A percentile compares a stretch with the other conserved stretches of the same genome.
These are phyloP conservation scores for Candida anutae DNA, from an alignment of 1,139 yeast genomes.

Conservation along the genomic window DNA sequence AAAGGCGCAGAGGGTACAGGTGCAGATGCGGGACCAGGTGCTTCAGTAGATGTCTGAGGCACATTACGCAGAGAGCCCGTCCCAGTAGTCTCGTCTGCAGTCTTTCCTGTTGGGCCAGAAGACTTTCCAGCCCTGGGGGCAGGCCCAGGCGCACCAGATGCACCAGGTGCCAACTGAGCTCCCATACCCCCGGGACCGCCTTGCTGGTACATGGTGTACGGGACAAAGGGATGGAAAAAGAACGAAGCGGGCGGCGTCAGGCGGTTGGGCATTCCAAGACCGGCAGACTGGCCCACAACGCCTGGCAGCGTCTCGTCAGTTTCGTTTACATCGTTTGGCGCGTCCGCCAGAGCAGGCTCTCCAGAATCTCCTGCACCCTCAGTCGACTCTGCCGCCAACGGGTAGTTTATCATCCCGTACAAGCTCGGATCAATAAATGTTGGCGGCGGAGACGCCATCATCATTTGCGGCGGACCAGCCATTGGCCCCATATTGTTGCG, in stretches of 20 bases:
- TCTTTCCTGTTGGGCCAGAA: too few relatives aligned
- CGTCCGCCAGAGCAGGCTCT: constrained; percentile 2
- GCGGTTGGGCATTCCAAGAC: constrained; percentile 36
- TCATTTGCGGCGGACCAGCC: constrained; percentile 34
- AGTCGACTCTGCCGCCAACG: constrained; percentile 1
- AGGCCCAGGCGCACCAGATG: constrained; percentile 4
- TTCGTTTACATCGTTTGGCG: constrained; percentile 3
- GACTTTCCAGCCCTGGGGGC: too few relatives aligned
- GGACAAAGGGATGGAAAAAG: constrained; percentile 44
- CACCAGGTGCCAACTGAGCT: constrained; percentile 15
- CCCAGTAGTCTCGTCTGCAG: too few relatives aligned
- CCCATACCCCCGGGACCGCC: too few relatives aligned
- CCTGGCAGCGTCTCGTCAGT: constrained; percentile 5
- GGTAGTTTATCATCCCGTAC: constrained; percentile 22
- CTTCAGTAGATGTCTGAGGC: too few relatives aligned
- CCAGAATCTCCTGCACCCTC: constrained; percentile 2
- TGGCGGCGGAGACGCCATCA: constrained; percentile 29
- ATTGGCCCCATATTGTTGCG: constrained; percentile 20
- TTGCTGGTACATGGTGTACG: constrained; percentile 37
- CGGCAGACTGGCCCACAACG: constrained; percentile 19
- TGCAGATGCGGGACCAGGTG: constrained; percentile 3
- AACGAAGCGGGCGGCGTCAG: constrained; percentile 25
- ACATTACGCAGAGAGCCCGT: too few relatives aligned
- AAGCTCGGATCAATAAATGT: constrained; percentile 34
- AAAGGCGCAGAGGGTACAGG: constrained; percentile 3